Percentiles rank a stretch among this genome's conserved stretches.
Evolutionary conservation across 495 filamentous ascomycete genomes (phyloP).

Genomic region (Neurospora sp.): DNA sequence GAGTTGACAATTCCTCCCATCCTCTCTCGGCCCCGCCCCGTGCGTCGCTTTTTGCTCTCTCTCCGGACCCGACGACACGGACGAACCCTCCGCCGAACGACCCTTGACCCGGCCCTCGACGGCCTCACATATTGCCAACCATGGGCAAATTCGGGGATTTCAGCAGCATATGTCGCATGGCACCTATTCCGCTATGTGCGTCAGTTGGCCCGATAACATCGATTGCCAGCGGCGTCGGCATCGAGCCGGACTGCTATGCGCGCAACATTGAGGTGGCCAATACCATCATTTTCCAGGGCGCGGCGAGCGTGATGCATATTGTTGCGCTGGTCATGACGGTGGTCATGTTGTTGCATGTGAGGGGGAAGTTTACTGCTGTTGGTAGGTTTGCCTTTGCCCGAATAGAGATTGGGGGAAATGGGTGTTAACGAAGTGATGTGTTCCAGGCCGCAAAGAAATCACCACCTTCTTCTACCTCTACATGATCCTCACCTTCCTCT

Average conservation of each 20-base stretch:
- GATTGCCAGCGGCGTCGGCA: slow-evolving; percentile 61
- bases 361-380: slow-evolving; percentile 96
- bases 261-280: slow-evolving; percentile 94
- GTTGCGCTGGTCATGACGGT: slow-evolving; percentile 83
- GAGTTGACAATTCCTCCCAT: not conserved
- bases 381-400: slow-evolving; percentile 49
- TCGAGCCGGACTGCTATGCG: slow-evolving; percentile 86
- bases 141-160: slow-evolving; percentile 89
- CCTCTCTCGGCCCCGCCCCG: not conserved
- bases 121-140: slow-evolving; percentile 13
- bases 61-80: not conserved
- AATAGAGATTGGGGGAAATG: not conserved
- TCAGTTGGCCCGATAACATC: slow-evolving; percentile 57
- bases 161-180: slow-evolving; percentile 72
- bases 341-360: slow-evolving; percentile 93
- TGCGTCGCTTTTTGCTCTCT: not conserved
- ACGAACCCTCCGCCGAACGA: not conserved
- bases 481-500: slow-evolving; percentile 78
- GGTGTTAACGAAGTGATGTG: slow-evolving; percentile 3
- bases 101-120: slow-evolving; percentile 1
- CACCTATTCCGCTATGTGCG: slow-evolving; percentile 77
- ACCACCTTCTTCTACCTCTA: slow-evolving; percentile 96
- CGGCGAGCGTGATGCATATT: slow-evolving; percentile 86
- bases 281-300: slow-evolving; percentile 95
- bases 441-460: slow-evolving; percentile 91